phyloP scores from a whole-genome alignment of 2,329 filamentous ascomycete species.

The Colletotrichum agaves region DNA sequence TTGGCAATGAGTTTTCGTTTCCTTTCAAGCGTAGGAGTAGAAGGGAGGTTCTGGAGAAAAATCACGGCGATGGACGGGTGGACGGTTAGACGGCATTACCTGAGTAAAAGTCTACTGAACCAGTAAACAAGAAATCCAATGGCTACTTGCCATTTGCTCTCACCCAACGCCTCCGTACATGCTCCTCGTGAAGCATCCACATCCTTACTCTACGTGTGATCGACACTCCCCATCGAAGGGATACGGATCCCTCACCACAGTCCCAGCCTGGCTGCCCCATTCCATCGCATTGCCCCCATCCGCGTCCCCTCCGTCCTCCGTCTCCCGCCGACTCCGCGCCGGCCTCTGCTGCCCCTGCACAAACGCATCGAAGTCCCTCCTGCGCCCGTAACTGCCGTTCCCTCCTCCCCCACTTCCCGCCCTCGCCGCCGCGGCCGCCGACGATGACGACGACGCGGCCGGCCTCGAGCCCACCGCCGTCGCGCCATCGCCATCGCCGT shows the following conservation, averaged over 20 bases:
- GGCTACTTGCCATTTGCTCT: neutral
- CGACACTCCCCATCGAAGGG: constrained; percentile 21
- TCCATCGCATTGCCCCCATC: neutral
- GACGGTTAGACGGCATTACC: neutral
- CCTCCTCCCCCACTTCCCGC: constrained; percentile 7
- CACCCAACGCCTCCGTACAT: neutral
- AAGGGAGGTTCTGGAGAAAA: neutral
- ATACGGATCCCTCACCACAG: constrained; percentile 17
- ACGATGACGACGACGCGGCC: neutral
- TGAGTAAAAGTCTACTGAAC: constrained; percentile 3
- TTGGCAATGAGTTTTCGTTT: neutral
- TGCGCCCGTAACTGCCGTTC: neutral
- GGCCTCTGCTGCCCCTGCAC: constrained; percentile 12
- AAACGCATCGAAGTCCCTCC: neutral
- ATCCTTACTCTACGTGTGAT: neutral
- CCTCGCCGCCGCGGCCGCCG: neutral
- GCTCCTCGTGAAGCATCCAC: neutral
- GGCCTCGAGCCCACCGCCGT: neutral
- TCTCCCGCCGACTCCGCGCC: neutral
- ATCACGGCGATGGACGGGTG: neutral
- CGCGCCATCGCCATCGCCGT: neutral
- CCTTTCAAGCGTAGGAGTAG: constrained; percentile 15
- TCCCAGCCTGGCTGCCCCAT: constrained; percentile 24
- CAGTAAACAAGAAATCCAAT: neutral
- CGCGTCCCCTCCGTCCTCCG: neutral